A percentile compares a stretch with the other conserved stretches of the same genome.
Conservation (phyloP, 306 rosid species). For the Cucurbita maxima region DNA sequence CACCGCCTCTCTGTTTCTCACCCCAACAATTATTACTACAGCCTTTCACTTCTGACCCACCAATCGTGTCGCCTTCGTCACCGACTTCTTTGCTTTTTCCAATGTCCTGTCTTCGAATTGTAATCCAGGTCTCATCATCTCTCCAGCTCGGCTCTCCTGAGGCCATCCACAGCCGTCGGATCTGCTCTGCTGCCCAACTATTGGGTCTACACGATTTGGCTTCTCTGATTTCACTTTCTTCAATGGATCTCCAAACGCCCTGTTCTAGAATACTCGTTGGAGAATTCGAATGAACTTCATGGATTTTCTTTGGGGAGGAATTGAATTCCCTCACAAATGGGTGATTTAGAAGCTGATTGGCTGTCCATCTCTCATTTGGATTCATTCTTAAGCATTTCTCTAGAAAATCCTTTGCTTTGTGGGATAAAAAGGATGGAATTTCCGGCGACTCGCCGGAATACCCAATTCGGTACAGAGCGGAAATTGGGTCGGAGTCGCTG, state of each 20-base stretch:
- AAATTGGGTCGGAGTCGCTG: constrained; percentile 49
- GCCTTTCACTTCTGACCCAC: constrained; percentile 24
- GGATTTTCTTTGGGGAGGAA: constrained; percentile 9
- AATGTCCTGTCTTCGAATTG: constrained; percentile 16
- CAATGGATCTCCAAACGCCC: constrained; percentile 44
- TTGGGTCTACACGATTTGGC: neutral
- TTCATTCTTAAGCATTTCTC: constrained; percentile 50
- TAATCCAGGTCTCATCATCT: constrained; percentile 43
- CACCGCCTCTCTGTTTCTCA: constrained; percentile 16
- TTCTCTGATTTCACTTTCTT: constrained; percentile 6
- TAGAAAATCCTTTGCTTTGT: constrained; percentile 55
- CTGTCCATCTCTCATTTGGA: constrained; percentile 61
- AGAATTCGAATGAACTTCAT: constrained; percentile 35
- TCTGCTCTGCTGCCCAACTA: constrained; percentile 16
- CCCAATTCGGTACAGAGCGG: constrained; percentile 48
- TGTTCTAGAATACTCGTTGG: constrained; percentile 82
- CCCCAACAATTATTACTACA: constrained; percentile 1
- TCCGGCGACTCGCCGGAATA: constrained; percentile 41
- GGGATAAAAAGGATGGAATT: constrained; percentile 47
- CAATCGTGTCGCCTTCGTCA: neutral
- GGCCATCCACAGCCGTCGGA: constrained; percentile 27
- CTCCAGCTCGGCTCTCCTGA: constrained; percentile 36
- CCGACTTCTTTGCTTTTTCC: neutral
- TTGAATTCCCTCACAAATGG: constrained; percentile 40
- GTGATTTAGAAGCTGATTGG: constrained; percentile 55